These are phyloP conservation scores for Scedosporium boydii DNA, from an alignment of 2,329 filamentous ascomycete species.

Conservation along the genomic window DNA sequence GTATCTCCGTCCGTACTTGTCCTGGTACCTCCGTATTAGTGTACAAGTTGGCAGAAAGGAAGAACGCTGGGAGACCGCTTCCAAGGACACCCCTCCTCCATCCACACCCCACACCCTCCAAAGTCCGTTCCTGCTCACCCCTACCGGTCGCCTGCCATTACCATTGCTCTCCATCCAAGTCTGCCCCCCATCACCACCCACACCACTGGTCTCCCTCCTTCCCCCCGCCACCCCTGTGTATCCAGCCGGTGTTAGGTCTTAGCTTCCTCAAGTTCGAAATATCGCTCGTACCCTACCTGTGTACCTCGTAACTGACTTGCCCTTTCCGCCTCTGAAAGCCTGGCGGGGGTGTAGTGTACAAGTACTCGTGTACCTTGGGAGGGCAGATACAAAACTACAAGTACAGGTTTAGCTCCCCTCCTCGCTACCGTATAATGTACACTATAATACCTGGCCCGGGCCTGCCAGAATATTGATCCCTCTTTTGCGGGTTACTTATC, in stretches of 20 bases:
- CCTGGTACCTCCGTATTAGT: background rate
- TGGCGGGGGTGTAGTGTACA: too few relatives aligned
- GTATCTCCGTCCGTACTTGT: background rate
- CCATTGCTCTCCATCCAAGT: background rate
- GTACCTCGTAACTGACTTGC: too few relatives aligned
- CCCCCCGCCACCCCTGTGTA: background rate
- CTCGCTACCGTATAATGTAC: background rate
- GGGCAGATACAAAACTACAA: background rate
- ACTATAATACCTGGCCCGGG: background rate
- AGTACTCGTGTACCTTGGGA: too few relatives aligned
- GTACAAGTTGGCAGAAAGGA: too few relatives aligned
- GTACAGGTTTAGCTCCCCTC: background rate
- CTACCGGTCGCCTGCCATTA: background rate
- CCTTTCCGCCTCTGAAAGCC: too few relatives aligned
- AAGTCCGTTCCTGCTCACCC: background rate
- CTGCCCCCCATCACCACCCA: background rate
- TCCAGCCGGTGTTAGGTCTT: background rate
- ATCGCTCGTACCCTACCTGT: too few relatives aligned
- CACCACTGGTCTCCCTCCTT: background rate
- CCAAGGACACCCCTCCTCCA: background rate
- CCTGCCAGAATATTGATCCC: conserved; percentile 1
- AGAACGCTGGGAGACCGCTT: too few relatives aligned
- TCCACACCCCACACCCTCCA: background rate
- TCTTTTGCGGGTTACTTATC: background rate
- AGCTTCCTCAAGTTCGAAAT: background rate